phyloP scores from a whole-genome alignment of 495 filamentous ascomycete genomes.

The Aspergillus baeticus region DNA sequence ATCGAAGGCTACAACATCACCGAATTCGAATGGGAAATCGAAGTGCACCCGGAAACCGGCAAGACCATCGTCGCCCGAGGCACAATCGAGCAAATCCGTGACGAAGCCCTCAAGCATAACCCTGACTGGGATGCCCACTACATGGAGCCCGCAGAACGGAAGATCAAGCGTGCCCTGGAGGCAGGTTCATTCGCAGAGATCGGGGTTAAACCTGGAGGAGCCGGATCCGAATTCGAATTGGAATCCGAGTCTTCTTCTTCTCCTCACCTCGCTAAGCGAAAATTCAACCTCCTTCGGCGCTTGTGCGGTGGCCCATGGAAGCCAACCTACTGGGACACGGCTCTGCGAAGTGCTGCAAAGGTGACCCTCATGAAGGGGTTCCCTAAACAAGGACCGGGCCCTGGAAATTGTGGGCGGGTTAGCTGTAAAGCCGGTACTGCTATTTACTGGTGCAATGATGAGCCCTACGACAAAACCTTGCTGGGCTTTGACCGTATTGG shows the following conservation, averaged over 20 bases:
- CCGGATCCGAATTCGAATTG: background rate
- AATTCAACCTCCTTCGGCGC: background rate
- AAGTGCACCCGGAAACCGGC: background rate
- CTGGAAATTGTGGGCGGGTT: background rate
- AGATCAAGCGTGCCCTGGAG: background rate
- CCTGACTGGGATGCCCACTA: slow-evolving; percentile 4
- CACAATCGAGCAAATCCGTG: background rate
- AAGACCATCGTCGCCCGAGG: background rate
- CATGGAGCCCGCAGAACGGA: background rate
- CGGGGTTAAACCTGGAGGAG: too few relatives aligned
- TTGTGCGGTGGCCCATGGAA: background rate
- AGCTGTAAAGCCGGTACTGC: slow-evolving; percentile 2
- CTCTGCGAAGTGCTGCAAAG: background rate
- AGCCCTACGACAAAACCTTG: too few relatives aligned
- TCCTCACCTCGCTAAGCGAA: background rate
- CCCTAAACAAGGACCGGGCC: background rate
- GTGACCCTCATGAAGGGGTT: background rate
- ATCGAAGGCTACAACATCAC: background rate
- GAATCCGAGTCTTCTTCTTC: background rate
- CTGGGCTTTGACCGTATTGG: background rate
- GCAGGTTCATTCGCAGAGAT: too few relatives aligned
- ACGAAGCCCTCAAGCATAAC: background rate
- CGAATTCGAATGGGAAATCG: background rate
- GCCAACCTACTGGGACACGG: background rate
- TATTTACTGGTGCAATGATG: slow-evolving; percentile 12